A percentile compares a stretch with the other conserved stretches of the same genome.
Evolutionary conservation across 1,284 basidiomycete species (phyloP).

Genomic region (Pyrrhoderma lamaoense): DNA sequence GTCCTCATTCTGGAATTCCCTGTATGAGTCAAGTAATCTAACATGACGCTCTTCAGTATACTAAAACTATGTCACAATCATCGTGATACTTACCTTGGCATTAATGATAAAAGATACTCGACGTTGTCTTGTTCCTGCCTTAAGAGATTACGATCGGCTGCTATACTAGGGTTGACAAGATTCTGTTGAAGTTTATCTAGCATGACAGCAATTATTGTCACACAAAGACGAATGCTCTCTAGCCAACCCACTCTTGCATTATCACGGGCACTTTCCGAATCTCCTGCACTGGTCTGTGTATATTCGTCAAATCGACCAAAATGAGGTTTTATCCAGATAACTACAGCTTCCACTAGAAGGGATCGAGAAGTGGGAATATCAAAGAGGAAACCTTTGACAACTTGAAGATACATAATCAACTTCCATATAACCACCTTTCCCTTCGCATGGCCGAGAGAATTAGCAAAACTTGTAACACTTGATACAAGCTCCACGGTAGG

Average conservation of each 20-base stretch:
- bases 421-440: slow-evolving; percentile 92
- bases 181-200: slow-evolving; percentile 84
- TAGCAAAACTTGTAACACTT: slow-evolving; percentile 82
- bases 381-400: slow-evolving; percentile 85
- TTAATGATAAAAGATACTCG: slow-evolving; percentile 78
- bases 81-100: slow-evolving; percentile 60
- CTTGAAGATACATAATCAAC: slow-evolving; percentile 87
- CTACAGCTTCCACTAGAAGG: slow-evolving; percentile 80
- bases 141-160: slow-evolving; percentile 52
- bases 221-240: slow-evolving; percentile 80
- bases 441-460: slow-evolving; percentile 71
- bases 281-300: slow-evolving; percentile 50
- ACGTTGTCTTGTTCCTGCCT: slow-evolving; percentile 90
- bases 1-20: slow-evolving; percentile 67
- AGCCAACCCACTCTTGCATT: slow-evolving; percentile 81
- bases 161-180: slow-evolving; percentile 60
- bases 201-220: slow-evolving; percentile 84
- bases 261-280: slow-evolving; percentile 61
- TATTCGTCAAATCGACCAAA: slow-evolving; percentile 90
- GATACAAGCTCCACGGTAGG: slow-evolving; percentile 75
- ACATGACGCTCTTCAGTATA: slow-evolving; percentile 17
- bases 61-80: slow-evolving; percentile 1
- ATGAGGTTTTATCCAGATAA: slow-evolving; percentile 92
- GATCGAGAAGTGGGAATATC: slow-evolving; percentile 76
- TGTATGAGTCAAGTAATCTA: slow-evolving; percentile 81